These are phyloP conservation scores for Lipomyces yamadae DNA, from an alignment of 805 yeast genomes.

Conservation along the genomic window DNA sequence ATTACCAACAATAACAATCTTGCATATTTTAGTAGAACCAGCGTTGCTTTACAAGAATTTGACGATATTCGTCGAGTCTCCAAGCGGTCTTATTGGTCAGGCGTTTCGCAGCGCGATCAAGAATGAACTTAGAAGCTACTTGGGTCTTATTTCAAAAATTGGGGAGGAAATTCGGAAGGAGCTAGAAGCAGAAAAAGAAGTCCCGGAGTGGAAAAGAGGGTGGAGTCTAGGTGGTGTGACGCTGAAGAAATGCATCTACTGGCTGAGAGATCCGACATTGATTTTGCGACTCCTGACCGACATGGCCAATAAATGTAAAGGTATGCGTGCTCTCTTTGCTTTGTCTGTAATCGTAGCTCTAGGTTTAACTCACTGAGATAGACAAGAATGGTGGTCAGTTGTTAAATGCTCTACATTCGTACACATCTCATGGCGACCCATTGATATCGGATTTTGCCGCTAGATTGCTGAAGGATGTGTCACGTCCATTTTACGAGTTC, in stretches of 20 bases:
- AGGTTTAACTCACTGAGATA: background rate
- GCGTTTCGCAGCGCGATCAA: constrained; percentile 61
- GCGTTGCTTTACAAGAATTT: constrained; percentile 66
- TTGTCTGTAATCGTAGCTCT: background rate
- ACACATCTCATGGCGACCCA: constrained; percentile 68
- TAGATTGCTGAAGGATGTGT: constrained; percentile 53
- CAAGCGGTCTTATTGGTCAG: constrained; percentile 60
- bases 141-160: constrained; percentile 51
- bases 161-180: constrained; percentile 48
- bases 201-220: constrained; percentile 25
- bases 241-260: constrained; percentile 47
- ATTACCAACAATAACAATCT: constrained; percentile 59
- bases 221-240: constrained; percentile 42
- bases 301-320: constrained; percentile 48
- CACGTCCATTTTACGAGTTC: constrained; percentile 64
- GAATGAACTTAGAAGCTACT: constrained; percentile 51
- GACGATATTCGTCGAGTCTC: constrained; percentile 44
- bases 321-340: background rate
- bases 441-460: constrained; percentile 53
- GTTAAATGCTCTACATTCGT: constrained; percentile 56
- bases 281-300: constrained; percentile 62
- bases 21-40: constrained; percentile 68
- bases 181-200: constrained; percentile 45
- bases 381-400: constrained; percentile 55
- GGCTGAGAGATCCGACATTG: constrained; percentile 57